Evolutionary conservation across 169 alveolate species (phyloP), one percentile per base, ranked within the genome.

Genomic region (Plasmodium vivax): DNA sequence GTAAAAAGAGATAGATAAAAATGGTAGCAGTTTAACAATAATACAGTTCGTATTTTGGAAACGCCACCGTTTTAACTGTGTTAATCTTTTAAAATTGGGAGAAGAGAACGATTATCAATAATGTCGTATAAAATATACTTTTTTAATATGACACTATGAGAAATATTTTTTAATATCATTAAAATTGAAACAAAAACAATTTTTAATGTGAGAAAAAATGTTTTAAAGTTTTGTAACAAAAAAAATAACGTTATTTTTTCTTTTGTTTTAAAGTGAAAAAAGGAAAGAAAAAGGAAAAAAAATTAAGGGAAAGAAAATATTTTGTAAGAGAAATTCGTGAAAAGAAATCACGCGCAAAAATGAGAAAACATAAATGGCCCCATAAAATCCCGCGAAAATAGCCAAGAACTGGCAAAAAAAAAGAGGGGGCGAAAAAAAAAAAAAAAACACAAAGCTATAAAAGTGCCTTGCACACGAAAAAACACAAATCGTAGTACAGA

Each of bases 111-210:
- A 38, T 41, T 1, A 71, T 9, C 34, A 71, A 68, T 27, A 41
- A 19, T 80, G 34, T 38, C 85, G 58, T 34, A 80, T 23, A 36
- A 34, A 36, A 75, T 75, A 3, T 77, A 77, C 23, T 77, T 41
- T 77, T 19, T 16, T 16, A 34, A 77, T 77, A 41, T 77, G 51
- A 77, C 54, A 77, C 7, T 77, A 19, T 38, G n/a, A 77, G 51
- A 77, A 36, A 0, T 77, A 45, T 38, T 77, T 77, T 77, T 34
- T 77, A 77, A 41, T 77, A 41, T 77, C 19, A 41, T 36, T 77
- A 38, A 77, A 77, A 77, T 27, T 19, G 19, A 77, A 77, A 77
- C 84, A 77, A 77, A 77, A 58, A 58, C 74, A 58, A 23, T 58
- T 58, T 58, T 58, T 58, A n/a, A 34, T 77, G n/a, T 77, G 27